Base-by-base conservation (phyloP, 2,329 filamentous ascomycete genomes). In the Colletotrichum orbiculare region DNA sequence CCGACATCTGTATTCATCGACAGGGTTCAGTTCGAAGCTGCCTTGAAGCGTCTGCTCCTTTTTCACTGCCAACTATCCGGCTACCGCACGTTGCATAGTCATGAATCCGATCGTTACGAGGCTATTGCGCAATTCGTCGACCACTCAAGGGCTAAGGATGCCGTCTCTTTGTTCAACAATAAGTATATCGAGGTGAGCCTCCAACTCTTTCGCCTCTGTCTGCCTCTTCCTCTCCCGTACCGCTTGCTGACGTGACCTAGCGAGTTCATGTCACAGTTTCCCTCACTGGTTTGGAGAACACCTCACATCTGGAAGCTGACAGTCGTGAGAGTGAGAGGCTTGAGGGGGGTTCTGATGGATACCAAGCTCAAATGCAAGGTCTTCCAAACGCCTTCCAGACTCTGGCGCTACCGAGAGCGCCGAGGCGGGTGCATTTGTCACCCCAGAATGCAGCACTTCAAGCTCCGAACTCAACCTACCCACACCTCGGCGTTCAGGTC, bases 401-500 rank as follows among this genome's bases (percentile, higher is more conserved):
- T 15, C 33, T 68, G 42, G 37, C 60, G 4, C 12, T 68, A 6
- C 45, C 60, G 11, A 62, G 54, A 17, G 34, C 48, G 9, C 25
- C 53, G 2, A 33, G 41, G 15, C 47, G 52, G 11, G 39, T 58
- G 48, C 56, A 54, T 4, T 6, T 57, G 35, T n/a, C 57, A 17
- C 46, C 47, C 12, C 64, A 60, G 10, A 34, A 34, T 17, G 15
- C 37, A 10, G 9, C 46, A 35, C 17, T 58, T 2, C 6, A 47
- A 4, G 59, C 33, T 15, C n/a, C 46, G 4, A 41, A 15, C 25
- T 41, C 54, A 6, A 47, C 43, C 3, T 68, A 60, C 25, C 37
- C 67, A 3, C 15, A 66, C 11, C 39, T 67, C 6, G 67, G 69
- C 7, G 53, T 73, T 10, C 69, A 70, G n/a, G 54, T 70, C 1